A percentile compares a stretch with the other conserved stretches of the same genome.
phyloP scores from a whole-genome alignment of 148 eudicot genomes.

The Cornus florida region DNA sequence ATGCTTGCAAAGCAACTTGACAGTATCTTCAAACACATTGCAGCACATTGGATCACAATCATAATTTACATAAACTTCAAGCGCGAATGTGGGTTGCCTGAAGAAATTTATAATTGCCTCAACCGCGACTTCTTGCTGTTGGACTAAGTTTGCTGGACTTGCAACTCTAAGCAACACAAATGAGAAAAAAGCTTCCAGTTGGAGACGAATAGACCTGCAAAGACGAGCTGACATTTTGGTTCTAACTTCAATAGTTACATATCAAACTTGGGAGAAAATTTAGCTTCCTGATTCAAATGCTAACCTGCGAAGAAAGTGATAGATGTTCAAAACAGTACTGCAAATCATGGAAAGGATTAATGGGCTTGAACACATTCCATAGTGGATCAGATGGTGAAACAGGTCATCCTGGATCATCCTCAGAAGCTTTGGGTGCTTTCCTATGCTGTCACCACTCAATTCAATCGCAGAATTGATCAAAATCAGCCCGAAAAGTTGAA shows the following conservation, averaged over 20 bases:
- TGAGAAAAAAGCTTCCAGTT: conserved; percentile 83
- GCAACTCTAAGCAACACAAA: conserved; percentile 63
- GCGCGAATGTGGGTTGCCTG: conserved; percentile 70
- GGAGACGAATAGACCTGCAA: conserved; percentile 78
- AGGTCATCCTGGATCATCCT: conserved; percentile 88
- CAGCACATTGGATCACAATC: conserved; percentile 64
- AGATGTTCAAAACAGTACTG: conserved; percentile 73
- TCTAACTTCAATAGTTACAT: neutral
- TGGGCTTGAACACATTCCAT: conserved; percentile 67
- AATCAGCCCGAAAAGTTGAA: conserved; percentile 68
- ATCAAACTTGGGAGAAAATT: neutral
- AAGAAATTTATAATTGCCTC: conserved; percentile 84
- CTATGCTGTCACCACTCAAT: conserved; percentile 75
- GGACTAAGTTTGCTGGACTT: conserved; percentile 37
- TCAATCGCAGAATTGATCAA: conserved; percentile 80
- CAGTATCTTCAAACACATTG: conserved; percentile 78
- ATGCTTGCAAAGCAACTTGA: conserved; percentile 71
- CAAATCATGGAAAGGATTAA: conserved; percentile 87
- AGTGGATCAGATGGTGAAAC: conserved; percentile 83
- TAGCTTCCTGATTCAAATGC: neutral
- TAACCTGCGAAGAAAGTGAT: conserved; percentile 82
- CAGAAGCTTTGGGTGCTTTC: conserved; percentile 75
- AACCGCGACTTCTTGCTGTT: conserved; percentile 77
- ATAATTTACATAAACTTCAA: conserved; percentile 75
- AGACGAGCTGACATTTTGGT: neutral